Percentiles rank a stretch among this genome's conserved stretches.
Conservation (phyloP, 2,329 filamentous ascomycete genomes). For the Beauveria caledonica region DNA sequence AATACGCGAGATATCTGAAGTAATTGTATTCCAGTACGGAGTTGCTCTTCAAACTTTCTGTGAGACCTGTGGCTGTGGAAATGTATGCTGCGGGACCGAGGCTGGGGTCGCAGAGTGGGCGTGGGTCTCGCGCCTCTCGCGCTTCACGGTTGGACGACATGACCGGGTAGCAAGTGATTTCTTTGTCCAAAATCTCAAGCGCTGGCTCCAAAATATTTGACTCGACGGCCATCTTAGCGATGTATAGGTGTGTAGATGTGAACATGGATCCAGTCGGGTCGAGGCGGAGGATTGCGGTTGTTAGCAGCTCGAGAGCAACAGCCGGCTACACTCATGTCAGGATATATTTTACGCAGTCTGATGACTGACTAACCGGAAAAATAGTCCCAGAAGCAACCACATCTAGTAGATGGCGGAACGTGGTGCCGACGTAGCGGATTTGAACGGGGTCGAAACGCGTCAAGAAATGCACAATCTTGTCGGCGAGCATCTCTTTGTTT, state of each 20-base stretch:
- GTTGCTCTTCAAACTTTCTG: conserved; percentile 40
- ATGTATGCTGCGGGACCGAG: conserved; percentile 50
- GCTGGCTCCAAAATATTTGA: conserved; percentile 45
- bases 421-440: conserved; percentile 40
- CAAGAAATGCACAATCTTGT: conserved; percentile 38
- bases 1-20: conserved; percentile 55
- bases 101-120: conserved; percentile 36
- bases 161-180: conserved; percentile 57
- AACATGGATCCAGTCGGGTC: conserved; percentile 60
- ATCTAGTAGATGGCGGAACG: conserved; percentile 37
- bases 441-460: conserved; percentile 42
- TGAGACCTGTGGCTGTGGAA: conserved; percentile 48
- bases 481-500: conserved; percentile 26
- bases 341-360: neutral
- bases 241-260: conserved; percentile 52
- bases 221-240: conserved; percentile 52
- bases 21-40: conserved; percentile 61
- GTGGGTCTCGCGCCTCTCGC: conserved; percentile 23
- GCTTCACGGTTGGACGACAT: conserved; percentile 20
- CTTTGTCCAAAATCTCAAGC: conserved; percentile 53
- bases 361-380: conserved; percentile 30
- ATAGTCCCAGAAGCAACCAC: conserved; percentile 30
- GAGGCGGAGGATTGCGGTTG: conserved; percentile 52
- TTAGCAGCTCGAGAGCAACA: conserved; percentile 37
- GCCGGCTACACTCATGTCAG: conserved; percentile 29